Evolutionary conservation across 768 basidiomycete genomes (phyloP).

Genomic region (Mycena kentingensis): DNA sequence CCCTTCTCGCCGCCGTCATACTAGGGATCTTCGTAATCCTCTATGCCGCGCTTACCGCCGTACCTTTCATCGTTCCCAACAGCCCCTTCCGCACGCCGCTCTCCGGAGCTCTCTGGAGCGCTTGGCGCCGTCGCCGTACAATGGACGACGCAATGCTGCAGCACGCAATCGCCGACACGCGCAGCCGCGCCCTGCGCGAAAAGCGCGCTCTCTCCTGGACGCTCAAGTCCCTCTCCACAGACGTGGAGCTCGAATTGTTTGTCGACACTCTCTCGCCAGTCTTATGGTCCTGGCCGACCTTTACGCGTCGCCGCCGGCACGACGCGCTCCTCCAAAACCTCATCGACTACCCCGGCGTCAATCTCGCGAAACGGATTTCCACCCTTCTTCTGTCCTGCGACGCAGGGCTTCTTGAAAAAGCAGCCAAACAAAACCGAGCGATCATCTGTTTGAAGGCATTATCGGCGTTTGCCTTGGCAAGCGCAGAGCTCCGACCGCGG

Average conservation of each 20-base stretch:
- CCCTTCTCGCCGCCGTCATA: not conserved
- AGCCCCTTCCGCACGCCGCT: slow-evolving; percentile 4
- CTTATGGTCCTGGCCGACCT: slow-evolving; percentile 2
- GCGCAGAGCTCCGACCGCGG: slow-evolving; percentile 1
- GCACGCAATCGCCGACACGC: not conserved
- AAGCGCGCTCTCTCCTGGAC: slow-evolving; percentile 12
- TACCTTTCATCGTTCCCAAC: slow-evolving; percentile 9
- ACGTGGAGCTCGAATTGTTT: slow-evolving; percentile 10
- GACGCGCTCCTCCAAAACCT: slow-evolving; percentile 10
- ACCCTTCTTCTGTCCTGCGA: slow-evolving; percentile 5
- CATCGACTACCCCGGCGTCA: slow-evolving; percentile 9
- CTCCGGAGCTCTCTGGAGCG: slow-evolving; percentile 8
- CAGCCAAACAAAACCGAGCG: not conserved
- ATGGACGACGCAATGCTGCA: slow-evolving; percentile 6
- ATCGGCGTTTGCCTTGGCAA: slow-evolving; percentile 11
- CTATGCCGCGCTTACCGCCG: slow-evolving; percentile 5
- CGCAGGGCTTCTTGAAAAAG: slow-evolving; percentile 1
- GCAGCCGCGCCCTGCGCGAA: slow-evolving; percentile 2
- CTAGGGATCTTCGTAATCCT: not conserved
- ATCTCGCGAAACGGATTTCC: slow-evolving; percentile 7
- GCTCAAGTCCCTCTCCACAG: slow-evolving; percentile 10
- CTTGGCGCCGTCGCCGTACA: too few species aligned
- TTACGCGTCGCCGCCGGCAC: slow-evolving; percentile 2
- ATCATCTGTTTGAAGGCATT: slow-evolving; percentile 7
- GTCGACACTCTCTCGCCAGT: slow-evolving; percentile 5